Conservation (phyloP, 805 yeast genomes). For the Saccharomycopsis microspora region DNA sequence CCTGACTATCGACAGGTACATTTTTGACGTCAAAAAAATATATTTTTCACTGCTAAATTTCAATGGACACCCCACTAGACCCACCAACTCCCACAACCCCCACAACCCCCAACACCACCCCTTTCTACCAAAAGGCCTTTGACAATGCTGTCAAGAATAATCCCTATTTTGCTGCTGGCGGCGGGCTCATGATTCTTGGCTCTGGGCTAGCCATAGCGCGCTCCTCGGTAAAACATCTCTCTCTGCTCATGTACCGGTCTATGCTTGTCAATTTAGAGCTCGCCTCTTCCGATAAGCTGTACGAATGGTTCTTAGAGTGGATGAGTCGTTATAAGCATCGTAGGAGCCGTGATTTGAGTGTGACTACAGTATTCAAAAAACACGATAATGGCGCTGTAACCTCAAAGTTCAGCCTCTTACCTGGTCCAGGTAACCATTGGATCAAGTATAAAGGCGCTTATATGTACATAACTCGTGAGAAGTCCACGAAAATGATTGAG, state of each 20-base stretch:
- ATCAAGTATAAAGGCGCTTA: slow-evolving; percentile 78
- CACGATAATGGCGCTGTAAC: slow-evolving; percentile 88
- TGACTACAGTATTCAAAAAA: slow-evolving; percentile 75
- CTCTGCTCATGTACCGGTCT: slow-evolving; percentile 66
- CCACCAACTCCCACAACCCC: too few species aligned
- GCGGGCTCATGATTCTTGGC: slow-evolving; percentile 94
- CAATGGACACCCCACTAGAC: too few species aligned
- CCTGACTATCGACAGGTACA: too few species aligned
- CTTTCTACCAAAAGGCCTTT: slow-evolving; percentile 16
- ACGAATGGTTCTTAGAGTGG: slow-evolving; percentile 94
- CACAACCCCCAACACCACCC: too few species aligned
- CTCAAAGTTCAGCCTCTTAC: slow-evolving; percentile 83
- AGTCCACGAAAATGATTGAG: slow-evolving; percentile 82
- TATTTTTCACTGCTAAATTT: too few species aligned
- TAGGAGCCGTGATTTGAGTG: slow-evolving; percentile 74
- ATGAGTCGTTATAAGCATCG: slow-evolving; percentile 76
- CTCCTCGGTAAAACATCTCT: slow-evolving; percentile 49
- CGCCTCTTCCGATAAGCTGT: slow-evolving; percentile 86
- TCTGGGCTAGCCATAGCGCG: slow-evolving; percentile 74
- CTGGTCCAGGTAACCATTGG: slow-evolving; percentile 95
- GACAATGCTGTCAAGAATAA: slow-evolving; percentile 51
- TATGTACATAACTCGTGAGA: slow-evolving; percentile 79
- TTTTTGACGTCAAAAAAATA: too few species aligned
- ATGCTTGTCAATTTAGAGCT: slow-evolving; percentile 87
- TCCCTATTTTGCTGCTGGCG: slow-evolving; percentile 98